Base-by-base conservation (phyloP, 2,329 filamentous ascomycete species). In the Aspergillus amoenus region DNA sequence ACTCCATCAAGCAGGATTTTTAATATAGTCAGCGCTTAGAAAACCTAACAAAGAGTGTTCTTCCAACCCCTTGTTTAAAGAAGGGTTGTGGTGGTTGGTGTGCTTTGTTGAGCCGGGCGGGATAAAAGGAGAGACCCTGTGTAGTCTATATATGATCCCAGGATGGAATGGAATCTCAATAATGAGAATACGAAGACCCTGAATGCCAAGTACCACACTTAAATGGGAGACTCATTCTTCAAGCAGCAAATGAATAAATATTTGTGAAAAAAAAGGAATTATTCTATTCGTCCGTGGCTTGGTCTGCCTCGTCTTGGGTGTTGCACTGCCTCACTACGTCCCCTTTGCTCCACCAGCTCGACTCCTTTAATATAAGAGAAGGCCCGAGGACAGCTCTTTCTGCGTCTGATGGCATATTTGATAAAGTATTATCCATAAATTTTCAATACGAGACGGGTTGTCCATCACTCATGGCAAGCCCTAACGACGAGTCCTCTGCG, bases 21-120 rank as follows among this genome's bases (percentile, higher is more conserved):
- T 30, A 17, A 43, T 49, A n/a, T 42, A 18, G 39, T 48, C 43
- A 57, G 55, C 55, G 55, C 43, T 49, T 57, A 52, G 21, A 49
- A 27, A 48, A 6, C 18, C 30, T 11, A 44, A 41, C 48, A 42
- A 49, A 57, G 34, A 48, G 40, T 27, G 34, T 41, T 27, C 42
- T 15, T 11, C 18, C 18, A 48, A 39, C 30, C 32, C 53, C 30
- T 15, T 24, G 47, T 18, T 41, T 39, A 32, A 12, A 21, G 12
- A 17, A 17, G 12, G 15, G 30, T 12, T 15, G 21, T 30, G 24
- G n/a, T 50, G 27, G 30, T 47, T 47, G 53, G 46, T 21, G n/a
- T 39, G 30, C 41, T 52, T 51, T 45, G 34, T 47, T 32, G 51
- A 42, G 22, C 18, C 21, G 21, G 8, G 22, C 18, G 21, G n/a